phyloP scores from a whole-genome alignment of 2,329 filamentous ascomycete species.

The Xylariaceae sp. region DNA sequence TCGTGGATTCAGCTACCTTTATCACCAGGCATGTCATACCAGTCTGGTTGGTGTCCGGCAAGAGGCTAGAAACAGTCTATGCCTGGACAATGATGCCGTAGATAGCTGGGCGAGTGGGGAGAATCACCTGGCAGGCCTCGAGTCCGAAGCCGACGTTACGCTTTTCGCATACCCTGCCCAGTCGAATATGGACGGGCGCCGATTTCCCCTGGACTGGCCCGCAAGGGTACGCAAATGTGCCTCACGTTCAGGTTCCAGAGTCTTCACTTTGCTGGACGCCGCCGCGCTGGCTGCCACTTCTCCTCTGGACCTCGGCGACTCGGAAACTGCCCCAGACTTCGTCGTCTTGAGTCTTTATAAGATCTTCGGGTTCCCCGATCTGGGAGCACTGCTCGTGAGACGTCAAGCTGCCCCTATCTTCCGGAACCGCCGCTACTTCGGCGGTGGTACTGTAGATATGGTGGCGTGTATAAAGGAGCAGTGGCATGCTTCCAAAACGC shows the following conservation, averaged over 20 bases:
- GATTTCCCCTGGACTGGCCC: conserved; percentile 66
- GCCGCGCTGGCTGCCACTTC: conserved; percentile 75
- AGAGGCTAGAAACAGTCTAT: conserved; percentile 55
- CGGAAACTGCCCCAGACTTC: conserved; percentile 67
- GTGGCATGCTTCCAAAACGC: conserved; percentile 74
- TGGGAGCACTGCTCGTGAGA: conserved; percentile 77
- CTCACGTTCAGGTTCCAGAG: conserved; percentile 18
- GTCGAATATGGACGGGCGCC: conserved; percentile 83
- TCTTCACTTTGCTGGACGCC: conserved; percentile 73
- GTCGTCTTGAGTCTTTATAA: conserved; percentile 87
- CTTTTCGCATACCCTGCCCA: conserved; percentile 81
- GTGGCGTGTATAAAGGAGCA: conserved; percentile 68
- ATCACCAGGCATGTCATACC: conserved; percentile 80
- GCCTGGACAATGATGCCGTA: conserved; percentile 59
- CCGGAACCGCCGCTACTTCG: conserved; percentile 70
- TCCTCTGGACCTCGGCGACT: conserved; percentile 60
- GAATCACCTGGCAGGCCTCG: conserved; percentile 21
- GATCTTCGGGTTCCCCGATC: conserved; percentile 93
- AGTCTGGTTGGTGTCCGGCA: conserved; percentile 78
- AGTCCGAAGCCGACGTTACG: conserved; percentile 19
- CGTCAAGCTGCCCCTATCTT: conserved; percentile 61
- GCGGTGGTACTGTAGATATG: conserved; percentile 89
- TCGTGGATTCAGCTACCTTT: conserved; percentile 71
- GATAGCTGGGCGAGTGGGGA: conserved; percentile 52
- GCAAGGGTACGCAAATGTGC: conserved; percentile 32